A percentile compares a stretch with the other conserved stretches of the same genome.
Conservation (phyloP, 176 grass and related monocot species). For the Areca catechu region DNA sequence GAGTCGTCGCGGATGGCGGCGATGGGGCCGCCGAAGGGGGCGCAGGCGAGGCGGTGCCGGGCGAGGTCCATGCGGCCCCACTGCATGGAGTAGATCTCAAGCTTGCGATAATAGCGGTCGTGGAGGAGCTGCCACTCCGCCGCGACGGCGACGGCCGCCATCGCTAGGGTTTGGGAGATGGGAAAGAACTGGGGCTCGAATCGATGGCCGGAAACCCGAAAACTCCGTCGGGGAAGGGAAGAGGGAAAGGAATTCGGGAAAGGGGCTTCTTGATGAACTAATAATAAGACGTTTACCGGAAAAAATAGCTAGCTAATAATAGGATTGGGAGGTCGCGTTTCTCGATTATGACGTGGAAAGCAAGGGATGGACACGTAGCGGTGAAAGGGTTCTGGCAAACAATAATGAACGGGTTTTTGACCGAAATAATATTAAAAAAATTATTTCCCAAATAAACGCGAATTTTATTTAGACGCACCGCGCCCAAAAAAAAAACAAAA, state of each 20-base stretch:
- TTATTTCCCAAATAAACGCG: no score
- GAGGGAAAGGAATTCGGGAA: no score
- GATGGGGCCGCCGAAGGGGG: slow-evolving; percentile 75
- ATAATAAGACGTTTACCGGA: no score
- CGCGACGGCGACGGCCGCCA: slow-evolving; percentile 76
- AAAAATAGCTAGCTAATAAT: no score
- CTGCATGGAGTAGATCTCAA: slow-evolving; percentile 39
- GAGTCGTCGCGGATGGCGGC: slow-evolving; percentile 96
- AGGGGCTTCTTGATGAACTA: not conserved
- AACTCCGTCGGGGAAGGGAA: not conserved
- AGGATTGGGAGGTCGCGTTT: no score
- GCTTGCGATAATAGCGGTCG: slow-evolving; percentile 79
- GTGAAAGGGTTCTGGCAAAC: no score
- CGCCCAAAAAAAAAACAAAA: no score
- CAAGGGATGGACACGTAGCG: no score
- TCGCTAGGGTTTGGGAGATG: not conserved
- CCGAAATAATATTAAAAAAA: no score
- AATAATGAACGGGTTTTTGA: no score
- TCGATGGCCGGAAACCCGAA: not conserved
- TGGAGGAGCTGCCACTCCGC: slow-evolving; percentile 96
- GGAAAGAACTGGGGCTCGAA: not conserved
- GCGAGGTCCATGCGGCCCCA: slow-evolving; percentile 85
- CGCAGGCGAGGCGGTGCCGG: slow-evolving; percentile 57
- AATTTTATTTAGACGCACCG: no score
- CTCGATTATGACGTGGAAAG: no score